Evolutionary conservation across 2,329 filamentous ascomycete genomes (phyloP).

Genomic region (Pseudomassariella vexata): DNA sequence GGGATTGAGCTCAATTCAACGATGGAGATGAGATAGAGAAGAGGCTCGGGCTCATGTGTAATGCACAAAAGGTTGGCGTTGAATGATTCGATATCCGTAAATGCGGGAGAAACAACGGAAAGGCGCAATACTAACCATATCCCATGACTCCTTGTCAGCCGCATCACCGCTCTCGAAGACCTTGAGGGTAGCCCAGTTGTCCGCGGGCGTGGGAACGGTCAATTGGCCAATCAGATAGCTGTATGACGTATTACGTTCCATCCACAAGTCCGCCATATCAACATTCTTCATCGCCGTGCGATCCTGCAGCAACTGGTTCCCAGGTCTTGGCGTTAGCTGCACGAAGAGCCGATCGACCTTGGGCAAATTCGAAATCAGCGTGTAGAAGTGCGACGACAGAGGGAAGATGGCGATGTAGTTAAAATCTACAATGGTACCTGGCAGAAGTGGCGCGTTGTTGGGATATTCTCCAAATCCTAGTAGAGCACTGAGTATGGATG

Average conservation of each 20-base stretch:
- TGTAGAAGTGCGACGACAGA: constrained; percentile 53
- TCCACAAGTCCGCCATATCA: constrained; percentile 41
- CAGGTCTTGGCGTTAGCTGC: constrained; percentile 36
- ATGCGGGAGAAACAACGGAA: too few relatives aligned
- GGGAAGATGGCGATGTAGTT: constrained; percentile 65
- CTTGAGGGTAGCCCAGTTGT: constrained; percentile 36
- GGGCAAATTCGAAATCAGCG: constrained; percentile 40
- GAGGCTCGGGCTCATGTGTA: too few relatives aligned
- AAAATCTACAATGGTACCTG: constrained; percentile 39
- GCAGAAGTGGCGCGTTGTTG: constrained; percentile 31
- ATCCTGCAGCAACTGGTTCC: constrained; percentile 27
- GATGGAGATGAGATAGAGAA: too few relatives aligned
- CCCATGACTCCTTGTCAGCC: constrained; percentile 39
- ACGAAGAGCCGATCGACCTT: constrained; percentile 48
- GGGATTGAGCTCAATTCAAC: too few relatives aligned
- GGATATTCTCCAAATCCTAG: constrained; percentile 34
- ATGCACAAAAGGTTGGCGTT: too few relatives aligned
- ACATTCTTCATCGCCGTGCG: constrained; percentile 31
- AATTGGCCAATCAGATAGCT: constrained; percentile 36
- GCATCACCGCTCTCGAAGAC: constrained; percentile 46
- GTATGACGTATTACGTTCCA: constrained; percentile 48
- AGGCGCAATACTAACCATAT: too few relatives aligned
- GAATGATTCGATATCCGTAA: too few relatives aligned
- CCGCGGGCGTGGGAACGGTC: constrained; percentile 11
- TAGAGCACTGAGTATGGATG: constrained; percentile 52